phyloP scores from a whole-genome alignment of 768 basidiomycete species.

The Leucosporidium scottii region DNA sequence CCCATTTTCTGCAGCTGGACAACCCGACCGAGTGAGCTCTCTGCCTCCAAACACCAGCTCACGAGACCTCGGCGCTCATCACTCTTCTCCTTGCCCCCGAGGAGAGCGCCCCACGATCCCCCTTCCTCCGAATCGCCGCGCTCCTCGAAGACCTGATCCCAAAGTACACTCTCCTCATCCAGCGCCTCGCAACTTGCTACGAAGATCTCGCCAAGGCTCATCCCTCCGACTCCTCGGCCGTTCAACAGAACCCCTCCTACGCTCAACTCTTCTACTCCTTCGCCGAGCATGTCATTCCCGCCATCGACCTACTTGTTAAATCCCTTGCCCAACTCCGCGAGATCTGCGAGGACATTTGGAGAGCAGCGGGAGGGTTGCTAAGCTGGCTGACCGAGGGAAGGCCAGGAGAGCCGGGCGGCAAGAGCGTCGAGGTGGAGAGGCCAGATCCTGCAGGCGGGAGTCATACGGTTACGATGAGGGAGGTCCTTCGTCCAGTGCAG shows the following conservation, averaged over 20 bases:
- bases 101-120: no score
- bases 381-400: neutral
- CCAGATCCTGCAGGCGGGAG: constrained; percentile 4
- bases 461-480: neutral
- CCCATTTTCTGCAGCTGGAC: no score
- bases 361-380: neutral
- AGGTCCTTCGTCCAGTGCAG: neutral
- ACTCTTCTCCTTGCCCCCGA: no score
- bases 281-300: neutral
- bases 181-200: neutral
- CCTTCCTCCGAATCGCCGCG: no score
- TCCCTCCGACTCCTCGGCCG: neutral
- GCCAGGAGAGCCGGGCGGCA: neutral
- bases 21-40: no score
- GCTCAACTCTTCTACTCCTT: neutral
- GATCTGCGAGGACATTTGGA: constrained; percentile 3
- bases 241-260: neutral
- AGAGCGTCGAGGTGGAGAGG: neutral
- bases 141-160: no score
- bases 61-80: no score
- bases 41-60: no score
- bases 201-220: neutral
- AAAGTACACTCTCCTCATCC: no score
- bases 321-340: neutral
- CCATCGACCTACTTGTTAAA: neutral